These are phyloP conservation scores for Fusarium phyllophilum DNA, from an alignment of 2,329 filamentous ascomycete species.

Conservation along the genomic window DNA sequence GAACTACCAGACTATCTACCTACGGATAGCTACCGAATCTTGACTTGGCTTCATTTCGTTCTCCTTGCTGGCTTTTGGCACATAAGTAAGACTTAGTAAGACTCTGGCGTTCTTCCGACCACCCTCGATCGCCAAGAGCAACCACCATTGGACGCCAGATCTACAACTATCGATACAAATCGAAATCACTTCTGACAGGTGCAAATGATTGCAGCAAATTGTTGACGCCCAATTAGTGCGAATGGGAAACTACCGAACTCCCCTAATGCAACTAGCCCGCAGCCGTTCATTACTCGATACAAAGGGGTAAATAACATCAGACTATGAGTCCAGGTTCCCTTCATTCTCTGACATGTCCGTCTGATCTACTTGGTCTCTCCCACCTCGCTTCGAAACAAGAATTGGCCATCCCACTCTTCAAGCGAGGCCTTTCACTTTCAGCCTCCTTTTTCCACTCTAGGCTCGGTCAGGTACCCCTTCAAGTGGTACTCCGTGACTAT, in stretches of 20 bases:
- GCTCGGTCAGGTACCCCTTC: constrained; percentile 29
- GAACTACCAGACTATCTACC: background rate
- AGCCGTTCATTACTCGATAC: constrained; percentile 28
- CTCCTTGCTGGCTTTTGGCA: background rate
- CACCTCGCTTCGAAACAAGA: constrained; percentile 25
- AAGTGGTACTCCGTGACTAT: constrained; percentile 24
- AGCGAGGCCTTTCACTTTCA: constrained; percentile 33
- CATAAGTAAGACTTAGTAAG: background rate
- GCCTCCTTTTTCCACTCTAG: constrained; percentile 29
- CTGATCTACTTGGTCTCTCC: constrained; percentile 7
- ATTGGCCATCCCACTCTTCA: constrained; percentile 22
- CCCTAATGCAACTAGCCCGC: constrained; percentile 9
- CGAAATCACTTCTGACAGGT: constrained; percentile 23
- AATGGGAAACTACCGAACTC: constrained; percentile 22
- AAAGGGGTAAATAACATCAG: constrained; percentile 22
- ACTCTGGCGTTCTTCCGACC: background rate
- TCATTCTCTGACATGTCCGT: background rate
- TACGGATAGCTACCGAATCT: background rate
- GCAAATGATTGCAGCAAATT: constrained; percentile 15
- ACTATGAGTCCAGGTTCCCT: constrained; percentile 6
- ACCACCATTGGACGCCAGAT: constrained; percentile 12
- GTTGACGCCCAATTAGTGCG: constrained; percentile 16
- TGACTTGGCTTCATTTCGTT: constrained; percentile 5
- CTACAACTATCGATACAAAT: constrained; percentile 1
- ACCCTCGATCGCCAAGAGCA: background rate